Base-by-base conservation (phyloP, 371 early-diverging fungal genomes). In the Lichtheimia corymbifera region DNA sequence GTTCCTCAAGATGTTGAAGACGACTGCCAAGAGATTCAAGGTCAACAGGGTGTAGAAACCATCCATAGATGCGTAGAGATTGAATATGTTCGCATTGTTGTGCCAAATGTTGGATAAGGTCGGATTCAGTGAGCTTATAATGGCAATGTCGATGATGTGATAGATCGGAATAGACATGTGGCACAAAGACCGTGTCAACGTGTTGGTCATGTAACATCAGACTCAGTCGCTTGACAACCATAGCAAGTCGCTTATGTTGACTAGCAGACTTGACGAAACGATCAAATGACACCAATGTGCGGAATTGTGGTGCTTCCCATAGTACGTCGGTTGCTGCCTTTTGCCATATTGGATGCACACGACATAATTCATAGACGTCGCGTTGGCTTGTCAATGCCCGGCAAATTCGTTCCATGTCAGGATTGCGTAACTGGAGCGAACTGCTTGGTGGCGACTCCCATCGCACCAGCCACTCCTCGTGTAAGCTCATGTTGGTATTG, bases 61-160 rank as follows among this genome's bases (percentile, higher is more conserved):
- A 76, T 3, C 82, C 82, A 56, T 82, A 82, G 17, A 77, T 64
- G 5, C 65, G 61, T 12, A 82, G 28, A 3, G 45, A 22, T 14
- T 57, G 55, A 4, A 79, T 27, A 1, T 67, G 65, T 43, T 81
- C 79, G 56, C 82, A 81, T 0, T 56, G 54, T 12, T 57, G 62
- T 9, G 55, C 59, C 13, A 78, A 47, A 6, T 50, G n/a, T 2
- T 59, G 20, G 1, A 73, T 66, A 4, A 75, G n/a, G 0, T 62
- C 22, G 0, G 68, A 62, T 17, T 64, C 50, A 3, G 64, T 42
- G 3, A 82, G 62, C 1, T 53, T 41, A 12, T 47, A 62, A 5
- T 58, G 28, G 18, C 53, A n/a, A 45, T 61, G 17, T 22, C 47
- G 41, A n/a, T 57, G 53, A 12, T 73, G 65, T 5, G 50, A 20